Evolutionary conservation across 2,329 filamentous ascomycete species (phyloP), one percentile per base, ranked within the genome.

Genomic region (Penicillium verrucosum): DNA sequence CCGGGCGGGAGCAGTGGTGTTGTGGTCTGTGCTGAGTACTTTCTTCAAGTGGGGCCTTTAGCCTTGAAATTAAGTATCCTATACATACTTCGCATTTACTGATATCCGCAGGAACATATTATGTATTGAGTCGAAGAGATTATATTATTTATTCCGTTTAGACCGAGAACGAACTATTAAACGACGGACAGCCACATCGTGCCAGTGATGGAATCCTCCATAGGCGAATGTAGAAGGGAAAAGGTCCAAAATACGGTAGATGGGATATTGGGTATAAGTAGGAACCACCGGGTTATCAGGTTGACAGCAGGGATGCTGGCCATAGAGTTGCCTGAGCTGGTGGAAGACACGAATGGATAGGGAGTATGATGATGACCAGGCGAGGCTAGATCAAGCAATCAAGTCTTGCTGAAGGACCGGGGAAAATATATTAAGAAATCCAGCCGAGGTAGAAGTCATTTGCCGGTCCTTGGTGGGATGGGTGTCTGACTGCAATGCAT

Each of bases 1-100:
- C 68, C 70, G 68, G 71, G 70, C 70, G 69, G 69, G 61, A 51
- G 55, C 42, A 1, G 49, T 49, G 52, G 57, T 60, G 51, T 44
- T 51, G 46, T 70, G 67, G 70, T 59, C 65, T 58, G 69, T 70
- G 69, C 64, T 32, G 29, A 12, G 23, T 55, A 55, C 53, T 54
- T 48, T 9, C 3, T 41, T 6, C 10, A 34, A 49, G 29, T 53
- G 36, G 43, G 21, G 37, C 27, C 4, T 9, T 4, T 30, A 18
- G 14, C 1, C 14, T 16, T 21, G n/a, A 49, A 14, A 41, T 27
- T 10, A 27, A 27, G 51, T 54, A 54, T 37, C 25, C 0, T 32
- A 18, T 54, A 54, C 51, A 18, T 54, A 54, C 51, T 32, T 49
- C 4, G 3, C 7, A 18, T 48, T 16, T 36, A 27, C 38, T 25